Base-by-base conservation (phyloP, 768 basidiomycete genomes). In the Agrocybe pediades region DNA sequence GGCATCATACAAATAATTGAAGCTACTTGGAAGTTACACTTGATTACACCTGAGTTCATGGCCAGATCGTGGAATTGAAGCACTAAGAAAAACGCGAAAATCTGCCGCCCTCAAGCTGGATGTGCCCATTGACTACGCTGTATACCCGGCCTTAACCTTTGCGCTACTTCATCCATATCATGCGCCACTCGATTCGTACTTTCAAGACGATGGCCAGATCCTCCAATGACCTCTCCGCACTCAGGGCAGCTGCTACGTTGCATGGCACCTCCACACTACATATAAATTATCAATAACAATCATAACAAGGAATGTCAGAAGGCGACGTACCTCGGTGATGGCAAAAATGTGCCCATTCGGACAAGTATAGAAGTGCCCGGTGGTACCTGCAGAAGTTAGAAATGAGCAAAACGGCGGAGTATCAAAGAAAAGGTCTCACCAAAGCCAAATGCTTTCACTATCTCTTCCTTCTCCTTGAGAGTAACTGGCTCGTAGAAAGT, bases 261-360 rank as follows among this genome's bases (percentile, higher is more conserved):
- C 72, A 73, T 79, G 0, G 84, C 85, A 1, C 82, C 83, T 16
- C 84, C 85, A 47, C 84, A 87, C 83, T 86, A 53, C 23, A 17
- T 27, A 49, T 26, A 41, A 36, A 17, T 16, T 23, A 16, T 26
- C 41, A 25, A 23, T 41, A 26, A 42, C 41, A 9, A 42, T 7
- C 23, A 24, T n/a, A 26, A 41, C 11, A 16, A 20, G 11, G 13
- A 29, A 30, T 24, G 46, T 23, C 53, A n/a, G 13, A 6, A 13
- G 47, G 59, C 40, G 30, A 58, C 71, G 24, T 52, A 86, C 83
- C 64, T 86, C 79, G 0, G 63, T 68, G 27, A 88, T 86, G 1
- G 83, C 79, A 51, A 82, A 87, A 0, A 78, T 72, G 57, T 88
- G 86, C 0, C 86, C 86, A 46, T 86, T 86, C 0, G 69, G 74